phyloP scores from a whole-genome alignment of 2,329 filamentous ascomycete genomes.

The Cladophialophora carrionii region DNA sequence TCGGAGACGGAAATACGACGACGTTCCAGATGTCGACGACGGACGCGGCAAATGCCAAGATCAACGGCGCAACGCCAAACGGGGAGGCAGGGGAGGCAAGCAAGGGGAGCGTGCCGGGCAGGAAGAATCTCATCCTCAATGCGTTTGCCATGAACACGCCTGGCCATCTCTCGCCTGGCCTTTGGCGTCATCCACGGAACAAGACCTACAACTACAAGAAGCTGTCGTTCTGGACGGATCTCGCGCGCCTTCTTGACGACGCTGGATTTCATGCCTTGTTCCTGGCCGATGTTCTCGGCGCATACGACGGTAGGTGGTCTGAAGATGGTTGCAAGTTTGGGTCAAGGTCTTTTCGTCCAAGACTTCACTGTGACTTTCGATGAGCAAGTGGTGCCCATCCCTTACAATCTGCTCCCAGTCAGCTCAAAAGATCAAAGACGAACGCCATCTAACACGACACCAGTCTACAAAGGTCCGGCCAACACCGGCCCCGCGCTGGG shows the following conservation, averaged over 20 bases:
- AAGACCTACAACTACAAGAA: constrained; percentile 48
- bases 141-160: constrained; percentile 55
- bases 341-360: not conserved
- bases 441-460: constrained; percentile 17
- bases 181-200: constrained; percentile 45
- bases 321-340: not conserved
- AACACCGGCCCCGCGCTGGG: constrained; percentile 47
- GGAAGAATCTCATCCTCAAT: constrained; percentile 50
- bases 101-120: not conserved
- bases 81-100: not conserved
- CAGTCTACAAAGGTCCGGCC: constrained; percentile 47
- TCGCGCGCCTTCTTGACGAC: constrained; percentile 54
- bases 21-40: constrained; percentile 3
- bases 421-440: not conserved
- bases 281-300: constrained; percentile 53
- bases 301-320: constrained; percentile 25
- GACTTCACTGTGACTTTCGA: not conserved
- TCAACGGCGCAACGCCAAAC: constrained; percentile 11
- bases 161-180: constrained; percentile 52
- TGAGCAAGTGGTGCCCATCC: not conserved
- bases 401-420: not conserved
- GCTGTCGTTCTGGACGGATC: constrained; percentile 52
- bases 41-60: constrained; percentile 3
- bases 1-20: not conserved
- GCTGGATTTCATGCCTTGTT: constrained; percentile 58